Evolutionary conservation across 768 basidiomycete genomes (phyloP).

Genomic region (Lactarius indigo): DNA sequence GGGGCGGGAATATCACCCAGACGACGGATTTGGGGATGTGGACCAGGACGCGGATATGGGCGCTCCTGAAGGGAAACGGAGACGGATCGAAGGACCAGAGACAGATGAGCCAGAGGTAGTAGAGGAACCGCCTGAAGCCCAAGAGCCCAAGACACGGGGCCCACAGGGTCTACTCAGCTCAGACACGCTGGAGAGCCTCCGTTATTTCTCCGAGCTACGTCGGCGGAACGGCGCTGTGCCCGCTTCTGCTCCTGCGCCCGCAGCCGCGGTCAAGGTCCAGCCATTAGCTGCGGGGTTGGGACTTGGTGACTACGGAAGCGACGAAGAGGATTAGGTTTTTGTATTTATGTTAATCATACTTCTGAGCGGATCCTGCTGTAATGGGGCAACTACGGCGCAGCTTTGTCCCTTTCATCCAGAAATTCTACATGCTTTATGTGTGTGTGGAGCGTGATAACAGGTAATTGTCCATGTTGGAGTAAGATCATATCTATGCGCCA

Average conservation of each 20-base stretch:
- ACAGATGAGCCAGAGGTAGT: neutral
- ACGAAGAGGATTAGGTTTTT: conserved; percentile 44
- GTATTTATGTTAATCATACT: neutral
- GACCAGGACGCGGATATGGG: conserved; percentile 38
- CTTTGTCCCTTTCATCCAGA: neutral
- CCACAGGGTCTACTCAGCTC: conserved; percentile 65
- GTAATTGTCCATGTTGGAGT: conserved; percentile 12
- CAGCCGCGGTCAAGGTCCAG: conserved; percentile 31
- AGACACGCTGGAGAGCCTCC: conserved; percentile 86
- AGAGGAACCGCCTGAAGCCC: conserved; percentile 4
- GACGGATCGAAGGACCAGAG: conserved; percentile 34
- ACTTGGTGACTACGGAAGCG: conserved; percentile 77
- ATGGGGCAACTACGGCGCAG: neutral
- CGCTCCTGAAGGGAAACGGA: conserved; percentile 36
- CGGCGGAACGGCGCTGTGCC: conserved; percentile 50
- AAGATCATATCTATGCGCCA: conserved; percentile 32
- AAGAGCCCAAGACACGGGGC: conserved; percentile 24
- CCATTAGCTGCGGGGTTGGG: conserved; percentile 49
- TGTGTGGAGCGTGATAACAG: conserved; percentile 4
- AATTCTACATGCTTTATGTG: neutral
- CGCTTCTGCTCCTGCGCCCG: conserved; percentile 26
- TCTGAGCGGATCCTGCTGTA: neutral
- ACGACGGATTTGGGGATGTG: conserved; percentile 29
- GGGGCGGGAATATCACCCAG: conserved; percentile 40
- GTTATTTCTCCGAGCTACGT: conserved; percentile 86